Evolutionary conservation across 2,329 filamentous ascomycete genomes (phyloP), one percentile per base, ranked within the genome.

Genomic region (Apiospora rasikravindrae): DNA sequence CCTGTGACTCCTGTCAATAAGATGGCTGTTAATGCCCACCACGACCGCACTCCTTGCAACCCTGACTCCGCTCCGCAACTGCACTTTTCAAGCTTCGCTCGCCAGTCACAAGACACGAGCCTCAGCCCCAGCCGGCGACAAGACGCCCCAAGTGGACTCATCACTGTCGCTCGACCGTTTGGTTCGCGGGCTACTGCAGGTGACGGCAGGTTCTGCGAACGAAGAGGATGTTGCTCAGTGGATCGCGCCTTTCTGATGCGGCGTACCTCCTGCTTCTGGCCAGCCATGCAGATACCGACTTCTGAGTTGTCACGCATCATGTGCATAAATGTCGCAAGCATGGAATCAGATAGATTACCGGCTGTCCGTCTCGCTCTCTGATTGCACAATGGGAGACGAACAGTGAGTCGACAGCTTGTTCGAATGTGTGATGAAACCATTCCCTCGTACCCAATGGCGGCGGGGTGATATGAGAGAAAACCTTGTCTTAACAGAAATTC

Each of bases 261-360:
- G 57, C 33, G 57, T 37, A 37, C 10, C 40, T 40, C 33, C 29
- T 64, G 33, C 57, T 64, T 64, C 29, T 64, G 19, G 57, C 57
- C 19, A 22, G 57, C 57, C 57, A n/a, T 40, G 57, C 57, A 64
- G 57, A 64, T 37, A 64, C 57, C 19, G 53, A 40, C 33, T 64
- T 37, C 33, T 69, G 67, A 69, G 67, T 49, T 69, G 67, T 49
- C 44, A 69, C 47, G 67, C 67, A 33, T 49, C 67, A 49, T 49
- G 44, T 69, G 67, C 67, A 69, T 45, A 26, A 29, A 69, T 49
- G 44, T 49, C 42, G 47, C 67, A 49, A n/a, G 26, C 47, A 49
- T 49, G 67, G 67, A 49, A 69, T 49, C 67, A 69, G 44, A 69
- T 69, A 69, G 44, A 69, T 68, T 45, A 49, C 42, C 44, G 44